A percentile compares a stretch with the other conserved stretches of the same genome.
Conservation (phyloP, 768 basidiomycete genomes). For the Artomyces pyxidatus region DNA sequence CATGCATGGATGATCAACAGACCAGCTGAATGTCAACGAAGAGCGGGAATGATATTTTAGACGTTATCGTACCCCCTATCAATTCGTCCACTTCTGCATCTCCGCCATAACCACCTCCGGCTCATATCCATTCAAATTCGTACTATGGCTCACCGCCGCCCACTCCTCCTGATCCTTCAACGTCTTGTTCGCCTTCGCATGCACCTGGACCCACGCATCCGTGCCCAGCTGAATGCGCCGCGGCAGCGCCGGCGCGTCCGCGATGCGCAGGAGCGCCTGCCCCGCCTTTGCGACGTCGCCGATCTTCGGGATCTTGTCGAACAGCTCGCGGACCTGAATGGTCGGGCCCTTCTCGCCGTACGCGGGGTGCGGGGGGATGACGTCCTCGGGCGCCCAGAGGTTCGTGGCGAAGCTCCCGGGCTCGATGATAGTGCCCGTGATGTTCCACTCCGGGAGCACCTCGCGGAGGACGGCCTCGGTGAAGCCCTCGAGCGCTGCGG, state of each 20-base stretch:
- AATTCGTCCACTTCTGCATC: no score
- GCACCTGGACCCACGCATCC: neutral
- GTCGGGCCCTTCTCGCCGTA: neutral
- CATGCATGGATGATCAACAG: no score
- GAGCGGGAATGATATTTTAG: no score
- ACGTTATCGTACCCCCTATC: no score
- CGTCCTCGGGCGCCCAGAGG: neutral
- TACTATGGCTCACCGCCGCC: neutral
- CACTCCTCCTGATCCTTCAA: constrained; percentile 1
- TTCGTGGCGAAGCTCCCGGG: constrained; percentile 1
- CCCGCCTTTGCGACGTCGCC: neutral
- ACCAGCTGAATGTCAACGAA: no score
- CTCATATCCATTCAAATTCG: neutral
- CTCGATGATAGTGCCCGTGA: constrained; percentile 3
- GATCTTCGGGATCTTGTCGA: neutral
- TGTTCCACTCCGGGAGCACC: constrained; percentile 4
- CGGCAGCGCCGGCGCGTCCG: neutral
- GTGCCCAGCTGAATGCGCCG: neutral
- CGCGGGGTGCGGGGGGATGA: neutral
- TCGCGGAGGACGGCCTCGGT: constrained; percentile 1
- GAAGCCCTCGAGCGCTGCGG: constrained; percentile 3
- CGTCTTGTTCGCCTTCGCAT: neutral
- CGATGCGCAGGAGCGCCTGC: neutral
- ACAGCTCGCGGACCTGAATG: neutral
- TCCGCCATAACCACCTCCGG: no score